Conservation (phyloP, 257 asterid species). For the Nicotiana undulata region DNA sequence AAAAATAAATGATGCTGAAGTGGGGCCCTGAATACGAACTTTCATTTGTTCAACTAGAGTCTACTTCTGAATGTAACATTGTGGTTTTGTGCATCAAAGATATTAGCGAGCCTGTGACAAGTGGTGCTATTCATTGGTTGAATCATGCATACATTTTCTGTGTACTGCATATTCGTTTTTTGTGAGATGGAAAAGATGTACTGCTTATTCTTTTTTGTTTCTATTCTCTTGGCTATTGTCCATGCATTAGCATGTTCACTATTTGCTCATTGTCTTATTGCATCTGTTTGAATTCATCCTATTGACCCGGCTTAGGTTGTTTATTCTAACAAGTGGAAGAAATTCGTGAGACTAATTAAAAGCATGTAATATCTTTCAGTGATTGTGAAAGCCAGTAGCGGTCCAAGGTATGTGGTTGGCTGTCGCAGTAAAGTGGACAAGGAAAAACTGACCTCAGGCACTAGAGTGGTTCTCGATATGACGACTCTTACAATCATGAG, state of each 20-base stretch:
- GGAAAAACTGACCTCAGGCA: constrained; percentile 84
- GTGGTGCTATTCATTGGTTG: not conserved
- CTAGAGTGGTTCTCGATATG: constrained; percentile 95
- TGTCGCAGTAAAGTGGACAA: constrained; percentile 93
- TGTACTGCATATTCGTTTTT: not conserved
- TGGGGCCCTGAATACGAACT: not conserved
- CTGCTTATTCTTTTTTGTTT: not conserved
- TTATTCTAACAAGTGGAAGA: not conserved
- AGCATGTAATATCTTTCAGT: constrained; percentile 9
- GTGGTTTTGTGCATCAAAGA: not conserved
- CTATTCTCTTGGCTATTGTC: not conserved
- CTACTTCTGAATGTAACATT: not conserved
- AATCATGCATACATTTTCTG: not conserved
- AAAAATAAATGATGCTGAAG: not conserved
- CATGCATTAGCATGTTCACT: not conserved
- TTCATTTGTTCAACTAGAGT: not conserved
- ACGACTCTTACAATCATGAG: constrained; percentile 93
- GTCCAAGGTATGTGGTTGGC: constrained; percentile 64
- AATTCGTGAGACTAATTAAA: not conserved
- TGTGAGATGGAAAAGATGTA: too few relatives aligned
- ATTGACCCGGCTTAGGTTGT: not conserved
- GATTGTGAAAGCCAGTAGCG: constrained; percentile 32
- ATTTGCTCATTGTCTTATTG: not conserved
- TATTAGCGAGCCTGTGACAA: not conserved
- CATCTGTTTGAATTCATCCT: not conserved